Evolutionary conservation across 164 flowering plant genomes (phyloP).

Genomic region (Santalum album): DNA sequence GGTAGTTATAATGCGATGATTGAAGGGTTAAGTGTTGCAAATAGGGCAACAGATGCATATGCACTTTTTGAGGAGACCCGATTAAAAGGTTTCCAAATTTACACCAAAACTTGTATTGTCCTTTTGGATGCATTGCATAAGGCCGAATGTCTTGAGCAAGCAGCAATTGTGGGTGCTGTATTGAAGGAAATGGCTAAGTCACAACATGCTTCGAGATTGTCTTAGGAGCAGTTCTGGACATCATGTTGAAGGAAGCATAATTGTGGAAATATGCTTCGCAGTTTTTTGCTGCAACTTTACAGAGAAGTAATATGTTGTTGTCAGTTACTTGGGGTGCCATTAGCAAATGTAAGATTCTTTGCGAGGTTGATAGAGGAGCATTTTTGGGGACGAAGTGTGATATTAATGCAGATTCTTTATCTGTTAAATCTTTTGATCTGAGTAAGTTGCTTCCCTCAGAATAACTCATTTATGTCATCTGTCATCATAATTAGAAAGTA

Average conservation of each 20-base stretch:
- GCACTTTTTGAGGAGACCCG: conserved; percentile 74
- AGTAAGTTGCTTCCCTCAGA: too few relatives aligned
- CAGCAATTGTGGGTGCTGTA: conserved; percentile 87
- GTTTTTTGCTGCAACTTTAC: too few relatives aligned
- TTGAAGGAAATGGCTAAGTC: conserved; percentile 73
- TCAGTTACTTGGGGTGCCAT: too few relatives aligned
- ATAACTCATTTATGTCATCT: too few relatives aligned
- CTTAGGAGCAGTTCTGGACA: conserved; percentile 5
- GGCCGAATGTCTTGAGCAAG: conserved; percentile 84
- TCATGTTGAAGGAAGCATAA: not conserved
- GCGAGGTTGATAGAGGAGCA: too few relatives aligned
- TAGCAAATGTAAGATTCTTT: too few relatives aligned
- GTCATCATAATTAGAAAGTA: too few relatives aligned
- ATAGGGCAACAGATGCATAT: conserved; percentile 68
- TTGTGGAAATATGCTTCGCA: not conserved
- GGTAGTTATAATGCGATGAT: conserved; percentile 75
- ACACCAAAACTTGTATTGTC: conserved; percentile 59
- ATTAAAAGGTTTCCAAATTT: conserved; percentile 48
- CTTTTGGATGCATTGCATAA: conserved; percentile 80
- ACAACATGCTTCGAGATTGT: conserved; percentile 64
- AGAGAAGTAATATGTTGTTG: too few relatives aligned
- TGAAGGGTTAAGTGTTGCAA: conserved; percentile 60
- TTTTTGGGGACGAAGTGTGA: too few relatives aligned
- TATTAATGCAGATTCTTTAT: too few relatives aligned
- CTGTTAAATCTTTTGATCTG: too few relatives aligned